These are phyloP conservation scores for Penicillium herquei DNA, from an alignment of 495 filamentous ascomycete species.

Conservation along the genomic window DNA sequence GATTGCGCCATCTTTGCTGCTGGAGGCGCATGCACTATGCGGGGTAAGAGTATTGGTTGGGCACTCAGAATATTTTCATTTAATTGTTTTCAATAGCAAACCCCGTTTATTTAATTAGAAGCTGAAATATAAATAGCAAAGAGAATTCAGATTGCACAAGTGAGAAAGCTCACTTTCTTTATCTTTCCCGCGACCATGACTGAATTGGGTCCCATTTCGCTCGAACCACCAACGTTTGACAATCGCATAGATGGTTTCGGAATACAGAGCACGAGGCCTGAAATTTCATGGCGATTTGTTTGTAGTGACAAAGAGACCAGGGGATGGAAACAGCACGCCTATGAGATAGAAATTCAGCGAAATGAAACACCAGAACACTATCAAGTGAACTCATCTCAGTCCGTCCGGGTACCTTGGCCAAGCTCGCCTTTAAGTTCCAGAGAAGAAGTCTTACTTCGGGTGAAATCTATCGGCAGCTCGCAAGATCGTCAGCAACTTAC, in stretches of 20 bases:
- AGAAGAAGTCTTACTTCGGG: constrained; percentile 3
- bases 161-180: no score
- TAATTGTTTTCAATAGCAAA: no score
- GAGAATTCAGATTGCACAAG: no score
- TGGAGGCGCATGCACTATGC: no score
- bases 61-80: no score
- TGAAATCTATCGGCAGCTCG: background rate
- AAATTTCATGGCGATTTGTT: background rate
- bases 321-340: constrained; percentile 2
- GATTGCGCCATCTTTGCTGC: no score
- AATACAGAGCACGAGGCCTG: background rate
- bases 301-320: background rate
- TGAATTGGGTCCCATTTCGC: background rate
- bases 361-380: background rate
- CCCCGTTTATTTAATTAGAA: no score
- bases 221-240: constrained; percentile 3
- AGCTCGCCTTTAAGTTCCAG: constrained; percentile 5
- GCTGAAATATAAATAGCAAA: no score
- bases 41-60: no score
- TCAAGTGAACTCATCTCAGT: background rate
- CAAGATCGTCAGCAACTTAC: background rate
- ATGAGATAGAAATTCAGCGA: constrained; percentile 9
- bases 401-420: constrained; percentile 10
- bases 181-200: no score
- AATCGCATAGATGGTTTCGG: background rate